A percentile compares a stretch with the other conserved stretches of the same genome.
Evolutionary conservation across 2,329 filamentous ascomycete species (phyloP).

Genomic region (Karstenula rhodostoma): DNA sequence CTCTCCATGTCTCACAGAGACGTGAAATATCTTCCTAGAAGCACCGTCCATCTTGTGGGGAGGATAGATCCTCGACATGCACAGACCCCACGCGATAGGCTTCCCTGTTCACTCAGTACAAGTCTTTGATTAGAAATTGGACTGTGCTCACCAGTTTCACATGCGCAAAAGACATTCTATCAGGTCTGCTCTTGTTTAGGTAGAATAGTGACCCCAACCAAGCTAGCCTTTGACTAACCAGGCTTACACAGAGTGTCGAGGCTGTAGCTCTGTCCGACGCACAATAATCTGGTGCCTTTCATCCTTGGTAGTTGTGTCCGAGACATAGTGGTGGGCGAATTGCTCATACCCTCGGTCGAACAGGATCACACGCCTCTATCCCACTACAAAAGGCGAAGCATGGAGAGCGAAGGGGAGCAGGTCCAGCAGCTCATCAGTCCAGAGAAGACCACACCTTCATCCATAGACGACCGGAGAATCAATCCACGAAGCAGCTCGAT

Average conservation of each 20-base stretch:
- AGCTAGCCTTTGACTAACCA: neutral
- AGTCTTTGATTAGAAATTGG: slow-evolving; percentile 7
- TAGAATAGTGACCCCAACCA: neutral
- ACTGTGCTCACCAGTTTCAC: slow-evolving; percentile 6
- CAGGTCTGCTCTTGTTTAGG: neutral
- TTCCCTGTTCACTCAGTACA: neutral
- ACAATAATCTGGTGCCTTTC: neutral
- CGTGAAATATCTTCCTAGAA: neutral
- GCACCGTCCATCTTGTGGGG: slow-evolving; percentile 1
- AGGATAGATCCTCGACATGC: neutral
- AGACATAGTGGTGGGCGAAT: slow-evolving; percentile 5
- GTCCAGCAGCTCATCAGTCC: slow-evolving; percentile 3
- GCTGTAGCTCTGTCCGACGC: slow-evolving; percentile 1
- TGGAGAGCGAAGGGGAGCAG: neutral
- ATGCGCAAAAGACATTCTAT: slow-evolving; percentile 1
- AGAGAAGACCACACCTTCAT: neutral
- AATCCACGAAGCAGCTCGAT: neutral
- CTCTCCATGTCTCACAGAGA: slow-evolving; percentile 6
- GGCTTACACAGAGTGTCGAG: slow-evolving; percentile 4
- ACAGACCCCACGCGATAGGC: neutral
- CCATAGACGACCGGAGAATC: neutral
- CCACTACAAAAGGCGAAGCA: slow-evolving; percentile 8
- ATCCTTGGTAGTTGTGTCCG: slow-evolving; percentile 3
- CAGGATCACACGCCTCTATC: slow-evolving; percentile 5
- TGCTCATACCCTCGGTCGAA: slow-evolving; percentile 4